Conservation (phyloP, 495 filamentous ascomycete species). For the Neurospora sp. region DNA sequence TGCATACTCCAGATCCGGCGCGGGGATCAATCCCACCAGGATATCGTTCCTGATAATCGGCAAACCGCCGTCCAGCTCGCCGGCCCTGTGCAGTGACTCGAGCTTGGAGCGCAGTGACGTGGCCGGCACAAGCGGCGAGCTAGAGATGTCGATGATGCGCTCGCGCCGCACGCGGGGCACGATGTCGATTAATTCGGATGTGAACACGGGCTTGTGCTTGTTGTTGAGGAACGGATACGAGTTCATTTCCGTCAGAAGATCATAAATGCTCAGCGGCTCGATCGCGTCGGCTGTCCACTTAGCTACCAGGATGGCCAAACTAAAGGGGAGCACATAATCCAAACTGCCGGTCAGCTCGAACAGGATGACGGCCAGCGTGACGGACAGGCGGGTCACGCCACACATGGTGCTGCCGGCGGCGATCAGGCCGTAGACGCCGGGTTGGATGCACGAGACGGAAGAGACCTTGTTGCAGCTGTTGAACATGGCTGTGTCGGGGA, state of each 20-base stretch:
- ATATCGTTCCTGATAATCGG: slow-evolving; percentile 71
- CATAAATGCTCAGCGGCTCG: slow-evolving; percentile 90
- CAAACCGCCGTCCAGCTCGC: slow-evolving; percentile 86
- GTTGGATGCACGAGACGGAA: slow-evolving; percentile 78
- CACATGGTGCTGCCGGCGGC: slow-evolving; percentile 97
- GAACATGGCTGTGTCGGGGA: slow-evolving; percentile 63
- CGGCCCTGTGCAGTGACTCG: slow-evolving; percentile 67
- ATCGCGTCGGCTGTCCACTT: slow-evolving; percentile 98
- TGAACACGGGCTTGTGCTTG: slow-evolving; percentile 83
- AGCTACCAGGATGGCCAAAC: slow-evolving; percentile 77
- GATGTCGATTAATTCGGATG: slow-evolving; percentile 75
- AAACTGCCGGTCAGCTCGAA: slow-evolving; percentile 93
- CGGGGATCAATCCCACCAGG: slow-evolving; percentile 86
- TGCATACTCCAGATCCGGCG: slow-evolving; percentile 88
- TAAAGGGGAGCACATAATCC: slow-evolving; percentile 92
- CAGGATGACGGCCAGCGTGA: slow-evolving; percentile 88
- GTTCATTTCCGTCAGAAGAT: slow-evolving; percentile 93
- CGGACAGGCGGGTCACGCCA: slow-evolving; percentile 86
- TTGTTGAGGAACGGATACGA: slow-evolving; percentile 93
- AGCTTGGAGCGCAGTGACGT: slow-evolving; percentile 67
- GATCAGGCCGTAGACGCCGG: slow-evolving; percentile 90
- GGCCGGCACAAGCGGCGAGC: slow-evolving; percentile 67
- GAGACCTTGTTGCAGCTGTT: slow-evolving; percentile 57
- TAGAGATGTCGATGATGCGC: slow-evolving; percentile 79
- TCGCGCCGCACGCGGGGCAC: slow-evolving; percentile 61